A percentile compares a stretch with the other conserved stretches of the same genome.
Conservation (phyloP, 148 eudicot species). For the Rheum nobile region DNA sequence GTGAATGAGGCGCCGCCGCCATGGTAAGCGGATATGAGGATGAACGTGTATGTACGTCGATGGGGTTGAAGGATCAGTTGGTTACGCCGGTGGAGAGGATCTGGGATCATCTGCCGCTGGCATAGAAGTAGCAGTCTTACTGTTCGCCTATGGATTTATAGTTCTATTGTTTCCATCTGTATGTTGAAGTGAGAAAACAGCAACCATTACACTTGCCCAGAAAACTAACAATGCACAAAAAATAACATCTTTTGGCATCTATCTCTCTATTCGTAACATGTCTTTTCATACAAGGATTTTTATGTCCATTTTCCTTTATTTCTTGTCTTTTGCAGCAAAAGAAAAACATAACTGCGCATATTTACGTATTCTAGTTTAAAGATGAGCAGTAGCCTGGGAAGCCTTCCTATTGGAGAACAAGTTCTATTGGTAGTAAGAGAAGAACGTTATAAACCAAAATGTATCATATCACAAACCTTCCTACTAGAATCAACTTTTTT, state of each 20-base stretch:
- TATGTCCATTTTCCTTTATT: neutral
- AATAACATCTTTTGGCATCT: neutral
- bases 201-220: neutral
- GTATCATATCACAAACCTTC: slow-evolving; percentile 13
- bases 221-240: neutral
- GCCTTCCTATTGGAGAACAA: neutral
- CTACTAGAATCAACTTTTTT: slow-evolving; percentile 41
- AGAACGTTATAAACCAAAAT: neutral
- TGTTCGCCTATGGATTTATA: too few relatives aligned
- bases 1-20: too few relatives aligned
- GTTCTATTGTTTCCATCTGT: too few relatives aligned
- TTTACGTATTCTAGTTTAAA: neutral
- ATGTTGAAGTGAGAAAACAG: neutral
- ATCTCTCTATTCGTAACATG: neutral
- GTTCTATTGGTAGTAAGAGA: neutral
- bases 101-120: too few relatives aligned
- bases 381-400: neutral
- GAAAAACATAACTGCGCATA: neutral
- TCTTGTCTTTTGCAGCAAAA: too few relatives aligned
- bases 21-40: too few relatives aligned
- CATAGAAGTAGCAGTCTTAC: too few relatives aligned
- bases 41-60: too few relatives aligned
- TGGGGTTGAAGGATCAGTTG: too few relatives aligned
- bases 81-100: too few relatives aligned
- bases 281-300: neutral